phyloP scores from a whole-genome alignment of 495 filamentous ascomycete species.

The Lophiostoma macrostomum region DNA sequence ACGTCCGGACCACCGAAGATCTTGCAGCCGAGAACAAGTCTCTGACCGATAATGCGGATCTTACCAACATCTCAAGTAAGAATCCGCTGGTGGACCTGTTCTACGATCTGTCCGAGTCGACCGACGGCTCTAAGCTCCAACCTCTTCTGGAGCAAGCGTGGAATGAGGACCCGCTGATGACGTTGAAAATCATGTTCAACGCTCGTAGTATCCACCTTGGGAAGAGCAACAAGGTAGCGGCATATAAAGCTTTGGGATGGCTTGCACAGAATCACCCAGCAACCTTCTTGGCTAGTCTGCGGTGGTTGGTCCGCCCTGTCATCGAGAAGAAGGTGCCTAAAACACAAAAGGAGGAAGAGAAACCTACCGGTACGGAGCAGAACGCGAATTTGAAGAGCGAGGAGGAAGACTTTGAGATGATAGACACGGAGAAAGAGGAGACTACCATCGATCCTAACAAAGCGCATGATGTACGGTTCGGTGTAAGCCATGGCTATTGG shows the following conservation, averaged over 20 bases:
- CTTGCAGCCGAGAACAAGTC: constrained; percentile 40
- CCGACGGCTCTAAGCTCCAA: constrained; percentile 34
- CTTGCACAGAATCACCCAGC: constrained; percentile 45
- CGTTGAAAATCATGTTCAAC: constrained; percentile 52
- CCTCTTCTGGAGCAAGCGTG: constrained; percentile 44
- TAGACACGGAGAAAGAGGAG: constrained; percentile 30
- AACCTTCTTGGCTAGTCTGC: constrained; percentile 45
- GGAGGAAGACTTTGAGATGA: constrained; percentile 36
- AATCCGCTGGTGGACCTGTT: constrained; percentile 46
- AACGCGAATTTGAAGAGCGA: constrained; percentile 20
- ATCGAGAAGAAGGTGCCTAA: constrained; percentile 45
- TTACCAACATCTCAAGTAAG: constrained; percentile 43
- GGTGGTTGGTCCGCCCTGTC: constrained; percentile 47
- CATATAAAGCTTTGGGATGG: constrained; percentile 51
- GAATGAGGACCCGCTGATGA: constrained; percentile 42
- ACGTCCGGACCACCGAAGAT: constrained; percentile 19
- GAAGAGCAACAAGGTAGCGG: constrained; percentile 40
- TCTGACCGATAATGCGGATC: constrained; percentile 45
- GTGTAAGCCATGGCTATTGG: constrained; percentile 50
- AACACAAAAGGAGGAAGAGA: constrained; percentile 25
- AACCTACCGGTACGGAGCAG: constrained; percentile 20
- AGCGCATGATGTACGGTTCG: constrained; percentile 41
- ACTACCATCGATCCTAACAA: constrained; percentile 11
- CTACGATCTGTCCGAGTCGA: constrained; percentile 42
- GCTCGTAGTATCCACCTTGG: constrained; percentile 51